Base-by-base conservation (phyloP, 2,329 filamentous ascomycete species). In the Trichoderma lentiforme region DNA sequence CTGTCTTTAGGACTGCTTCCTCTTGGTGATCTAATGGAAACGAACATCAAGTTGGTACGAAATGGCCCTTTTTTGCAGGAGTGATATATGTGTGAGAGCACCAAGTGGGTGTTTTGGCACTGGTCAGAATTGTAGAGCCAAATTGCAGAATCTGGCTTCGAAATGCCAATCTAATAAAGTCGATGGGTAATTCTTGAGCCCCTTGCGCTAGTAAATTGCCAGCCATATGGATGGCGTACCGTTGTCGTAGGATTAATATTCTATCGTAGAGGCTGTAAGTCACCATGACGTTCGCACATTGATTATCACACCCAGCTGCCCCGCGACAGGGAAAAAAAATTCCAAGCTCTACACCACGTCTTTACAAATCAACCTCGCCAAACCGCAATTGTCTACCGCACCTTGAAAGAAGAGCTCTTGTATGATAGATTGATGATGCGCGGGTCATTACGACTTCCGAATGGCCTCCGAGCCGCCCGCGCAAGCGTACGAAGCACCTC, bases 11-110 rank as follows among this genome's bases (percentile, higher is more conserved):
- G 81, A 80, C 81, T 81, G 79, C 78, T 77, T 80, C 80, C 80
- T 81, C 82, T 84, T 83, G 83, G 81, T 84, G 82, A 81, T 83
- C 73, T 82, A 84, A 85, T 83, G 34, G 51, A 81, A 80, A 84
- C 77, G 76, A 81, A 76, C 79, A 79, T 82, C 80, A 82, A 81
- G 81, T 77, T 79, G 77, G 76, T 76, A 74, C 77, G 74, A 73
- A 74, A 73, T 73, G 71, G 68, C 60, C 51, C 32, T 36, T 24
- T 39, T 28, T 57, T 47, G 53, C 28, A 47, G 62, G 47, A 4
- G 62, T 65, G 57, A 62, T 36, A 15, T 70, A 3, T 28, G 32
- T 30, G 47, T 21, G 30, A 6, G 12, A 24, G 39, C 7, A 24
- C 26, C 26, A 28, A 28, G 14, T 21, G 18, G n/a, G 21, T 21